A percentile compares a stretch with the other conserved stretches of the same genome.
Evolutionary conservation across 768 basidiomycete species (phyloP).

Genomic region (Tricholoma sp.): DNA sequence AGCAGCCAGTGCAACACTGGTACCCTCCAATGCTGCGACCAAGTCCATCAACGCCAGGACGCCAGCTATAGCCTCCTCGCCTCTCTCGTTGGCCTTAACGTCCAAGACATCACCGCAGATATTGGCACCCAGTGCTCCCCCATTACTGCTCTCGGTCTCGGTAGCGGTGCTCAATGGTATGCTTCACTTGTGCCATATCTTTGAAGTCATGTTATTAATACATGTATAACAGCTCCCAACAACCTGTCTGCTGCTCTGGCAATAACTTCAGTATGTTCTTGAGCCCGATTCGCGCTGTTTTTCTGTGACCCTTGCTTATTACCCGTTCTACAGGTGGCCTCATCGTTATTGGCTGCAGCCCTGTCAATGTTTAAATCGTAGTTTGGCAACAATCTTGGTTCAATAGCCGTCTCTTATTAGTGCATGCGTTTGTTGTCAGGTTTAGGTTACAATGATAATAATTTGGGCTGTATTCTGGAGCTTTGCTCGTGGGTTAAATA

Average conservation of each 20-base stretch:
- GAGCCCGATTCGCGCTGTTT: background rate
- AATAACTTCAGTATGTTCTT: background rate
- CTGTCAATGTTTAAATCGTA: background rate
- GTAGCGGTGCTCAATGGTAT: background rate
- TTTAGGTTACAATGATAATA: no score
- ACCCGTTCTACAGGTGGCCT: background rate
- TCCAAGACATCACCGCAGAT: background rate
- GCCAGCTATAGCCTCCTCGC: background rate
- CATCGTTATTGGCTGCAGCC: background rate
- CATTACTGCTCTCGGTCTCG: background rate
- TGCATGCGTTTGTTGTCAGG: no score
- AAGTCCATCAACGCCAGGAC: background rate
- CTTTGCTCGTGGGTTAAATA: no score
- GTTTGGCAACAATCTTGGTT: no score
- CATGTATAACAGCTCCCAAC: background rate
- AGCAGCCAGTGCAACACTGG: background rate
- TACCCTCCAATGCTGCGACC: slow-evolving; percentile 1
- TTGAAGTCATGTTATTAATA: background rate
- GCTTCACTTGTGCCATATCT: background rate
- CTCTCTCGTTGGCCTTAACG: background rate
- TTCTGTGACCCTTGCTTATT: background rate
- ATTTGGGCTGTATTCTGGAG: no score
- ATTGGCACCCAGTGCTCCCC: slow-evolving; percentile 2
- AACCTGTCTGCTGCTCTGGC: background rate
- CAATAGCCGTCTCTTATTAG: no score